These are phyloP conservation scores for Sordariomycetes sp. DNA, from an alignment of 2,329 filamentous ascomycete genomes.

Conservation along the genomic window DNA sequence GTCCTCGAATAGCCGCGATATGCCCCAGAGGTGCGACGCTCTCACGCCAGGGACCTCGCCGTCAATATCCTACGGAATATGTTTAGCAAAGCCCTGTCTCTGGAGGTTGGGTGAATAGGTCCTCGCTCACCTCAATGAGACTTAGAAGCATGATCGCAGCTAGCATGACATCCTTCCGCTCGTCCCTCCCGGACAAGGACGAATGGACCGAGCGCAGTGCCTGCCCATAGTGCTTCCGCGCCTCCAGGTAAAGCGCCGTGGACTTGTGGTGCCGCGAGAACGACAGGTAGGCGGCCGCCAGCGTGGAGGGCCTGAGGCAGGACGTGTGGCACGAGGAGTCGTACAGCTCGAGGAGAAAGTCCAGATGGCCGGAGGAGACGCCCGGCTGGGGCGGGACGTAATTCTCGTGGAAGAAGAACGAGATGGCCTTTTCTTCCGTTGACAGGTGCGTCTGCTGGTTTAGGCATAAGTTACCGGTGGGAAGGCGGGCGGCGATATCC, in stretches of 20 bases:
- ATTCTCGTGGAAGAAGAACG: neutral
- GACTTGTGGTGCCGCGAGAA: neutral
- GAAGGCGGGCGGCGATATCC: neutral
- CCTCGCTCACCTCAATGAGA: neutral
- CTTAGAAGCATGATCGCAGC: neutral
- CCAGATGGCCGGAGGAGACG: neutral
- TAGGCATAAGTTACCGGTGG: neutral
- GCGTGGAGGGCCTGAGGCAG: neutral
- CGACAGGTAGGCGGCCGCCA: neutral
- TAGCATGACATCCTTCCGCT: neutral
- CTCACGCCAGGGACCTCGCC: neutral
- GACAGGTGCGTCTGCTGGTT: neutral
- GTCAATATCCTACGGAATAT: neutral
- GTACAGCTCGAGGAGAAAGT: neutral
- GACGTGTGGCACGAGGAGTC: neutral
- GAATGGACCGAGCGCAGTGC: neutral
- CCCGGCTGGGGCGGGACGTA: neutral
- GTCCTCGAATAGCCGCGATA: neutral
- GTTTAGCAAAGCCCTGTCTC: neutral
- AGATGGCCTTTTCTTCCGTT: neutral
- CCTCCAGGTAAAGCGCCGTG: neutral
- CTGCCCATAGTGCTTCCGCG: neutral
- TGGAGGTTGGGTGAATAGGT: neutral
- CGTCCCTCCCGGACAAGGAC: neutral
- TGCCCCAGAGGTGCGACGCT: neutral